Evolutionary conservation across 805 yeast species (phyloP).

Genomic region (Yamadazyma phyllophila): DNA sequence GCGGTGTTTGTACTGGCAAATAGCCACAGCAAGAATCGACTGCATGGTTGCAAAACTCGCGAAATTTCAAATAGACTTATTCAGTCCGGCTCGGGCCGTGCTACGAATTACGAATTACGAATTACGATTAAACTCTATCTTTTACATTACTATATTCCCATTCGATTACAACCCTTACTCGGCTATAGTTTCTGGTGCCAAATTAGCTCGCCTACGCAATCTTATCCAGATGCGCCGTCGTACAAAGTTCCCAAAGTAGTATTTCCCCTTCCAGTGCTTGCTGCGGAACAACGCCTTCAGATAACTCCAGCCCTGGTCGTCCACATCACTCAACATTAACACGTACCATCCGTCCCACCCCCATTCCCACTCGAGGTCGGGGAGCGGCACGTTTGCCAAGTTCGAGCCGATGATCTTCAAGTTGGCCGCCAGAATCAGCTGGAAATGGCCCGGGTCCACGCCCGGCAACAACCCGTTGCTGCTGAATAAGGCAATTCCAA

Average conservation of each 20-base stretch:
- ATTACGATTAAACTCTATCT: background rate
- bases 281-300: conserved; percentile 50
- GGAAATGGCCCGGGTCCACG: conserved; percentile 51
- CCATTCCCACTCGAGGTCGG: conserved; percentile 66
- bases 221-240: conserved; percentile 66
- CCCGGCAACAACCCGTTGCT: conserved; percentile 45
- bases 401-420: conserved; percentile 28
- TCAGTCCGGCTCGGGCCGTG: too few relatives aligned
- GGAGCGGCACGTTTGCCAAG: conserved; percentile 43
- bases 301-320: conserved; percentile 85
- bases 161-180: background rate
- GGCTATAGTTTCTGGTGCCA: background rate
- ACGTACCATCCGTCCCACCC: conserved; percentile 71
- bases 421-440: conserved; percentile 40
- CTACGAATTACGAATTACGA: too few relatives aligned
- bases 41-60: conserved; percentile 2
- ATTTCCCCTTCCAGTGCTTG: conserved; percentile 62
- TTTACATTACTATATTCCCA: background rate
- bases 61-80: background rate
- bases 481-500: conserved; percentile 52
- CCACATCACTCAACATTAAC: conserved; percentile 67
- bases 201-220: conserved; percentile 14
- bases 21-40: conserved; percentile 1
- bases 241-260: conserved; percentile 57
- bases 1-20: background rate